A percentile compares a stretch with the other conserved stretches of the same genome.
phyloP scores from a whole-genome alignment of 2,329 filamentous ascomycete species.

The Sclerotinia sclerotiorum region DNA sequence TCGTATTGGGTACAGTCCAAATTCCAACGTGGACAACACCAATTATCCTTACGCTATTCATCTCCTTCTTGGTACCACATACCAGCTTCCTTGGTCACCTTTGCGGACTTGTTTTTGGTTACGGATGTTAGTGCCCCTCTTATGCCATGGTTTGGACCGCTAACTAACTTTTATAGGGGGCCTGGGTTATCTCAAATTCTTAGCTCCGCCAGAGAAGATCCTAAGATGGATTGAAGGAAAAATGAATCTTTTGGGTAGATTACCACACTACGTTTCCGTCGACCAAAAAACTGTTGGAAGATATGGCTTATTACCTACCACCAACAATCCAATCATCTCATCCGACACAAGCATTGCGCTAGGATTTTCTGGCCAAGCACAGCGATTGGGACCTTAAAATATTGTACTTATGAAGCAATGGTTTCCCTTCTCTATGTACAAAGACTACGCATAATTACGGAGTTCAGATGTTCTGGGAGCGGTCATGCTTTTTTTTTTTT shows the following conservation, averaged over 20 bases:
- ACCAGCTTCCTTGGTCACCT: constrained; percentile 86
- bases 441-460: constrained; percentile 19
- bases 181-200: constrained; percentile 82
- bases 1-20: constrained; percentile 60
- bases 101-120: constrained; percentile 80
- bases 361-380: constrained; percentile 59
- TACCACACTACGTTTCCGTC: constrained; percentile 91
- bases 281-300: constrained; percentile 95
- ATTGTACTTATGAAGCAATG: neutral
- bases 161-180: constrained; percentile 58
- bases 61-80: constrained; percentile 74
- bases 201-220: constrained; percentile 85
- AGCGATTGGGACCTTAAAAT: constrained; percentile 66
- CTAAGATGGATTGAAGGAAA: constrained; percentile 87
- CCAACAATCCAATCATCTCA: constrained; percentile 42
- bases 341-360: constrained; percentile 48
- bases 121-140: constrained; percentile 64
- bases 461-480: constrained; percentile 18
- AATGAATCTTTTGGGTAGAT: constrained; percentile 75
- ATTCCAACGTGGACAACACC: constrained; percentile 94
- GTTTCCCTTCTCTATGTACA: constrained; percentile 14
- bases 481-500: constrained; percentile 5
- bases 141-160: neutral
- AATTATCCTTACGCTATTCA: constrained; percentile 70
- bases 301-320: constrained; percentile 80